These are phyloP conservation scores for Pichia sp. DNA, from an alignment of 1,139 yeast species.

Conservation along the genomic window DNA sequence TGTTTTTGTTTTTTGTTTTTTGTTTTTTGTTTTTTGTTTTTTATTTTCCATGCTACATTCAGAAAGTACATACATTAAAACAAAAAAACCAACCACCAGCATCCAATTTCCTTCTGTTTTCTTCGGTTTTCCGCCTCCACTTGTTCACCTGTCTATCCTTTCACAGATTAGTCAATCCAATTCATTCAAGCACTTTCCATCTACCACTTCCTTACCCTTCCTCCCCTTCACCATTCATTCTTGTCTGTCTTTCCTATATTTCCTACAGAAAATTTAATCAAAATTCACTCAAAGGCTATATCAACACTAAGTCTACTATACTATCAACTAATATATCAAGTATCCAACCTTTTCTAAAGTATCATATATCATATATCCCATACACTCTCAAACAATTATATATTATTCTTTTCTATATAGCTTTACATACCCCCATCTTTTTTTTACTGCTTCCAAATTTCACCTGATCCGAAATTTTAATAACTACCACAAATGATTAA, in stretches of 20 bases:
- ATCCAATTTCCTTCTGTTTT: background rate
- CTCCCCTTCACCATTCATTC: background rate
- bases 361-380: background rate
- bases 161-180: background rate
- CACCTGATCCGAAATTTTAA: no score
- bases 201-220: background rate
- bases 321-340: no score
- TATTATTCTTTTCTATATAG: background rate
- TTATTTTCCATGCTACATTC: no score
- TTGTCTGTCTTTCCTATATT: background rate
- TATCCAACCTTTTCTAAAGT: background rate
- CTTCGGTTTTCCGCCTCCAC: no score
- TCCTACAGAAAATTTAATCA: background rate
- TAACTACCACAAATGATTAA: conserved; percentile 5
- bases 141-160: no score
- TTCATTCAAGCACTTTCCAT: background rate
- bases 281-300: background rate
- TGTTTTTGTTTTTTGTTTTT: no score
- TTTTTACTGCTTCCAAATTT: background rate
- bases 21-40: no score
- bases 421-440: background rate
- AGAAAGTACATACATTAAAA: no score
- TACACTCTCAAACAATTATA: background rate
- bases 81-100: background rate
- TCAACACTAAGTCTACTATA: no score